Percentiles rank a stretch among this genome's conserved stretches.
These are phyloP conservation scores for Neurospora cerealis DNA, from an alignment of 495 filamentous ascomycete genomes.

Conservation along the genomic window DNA sequence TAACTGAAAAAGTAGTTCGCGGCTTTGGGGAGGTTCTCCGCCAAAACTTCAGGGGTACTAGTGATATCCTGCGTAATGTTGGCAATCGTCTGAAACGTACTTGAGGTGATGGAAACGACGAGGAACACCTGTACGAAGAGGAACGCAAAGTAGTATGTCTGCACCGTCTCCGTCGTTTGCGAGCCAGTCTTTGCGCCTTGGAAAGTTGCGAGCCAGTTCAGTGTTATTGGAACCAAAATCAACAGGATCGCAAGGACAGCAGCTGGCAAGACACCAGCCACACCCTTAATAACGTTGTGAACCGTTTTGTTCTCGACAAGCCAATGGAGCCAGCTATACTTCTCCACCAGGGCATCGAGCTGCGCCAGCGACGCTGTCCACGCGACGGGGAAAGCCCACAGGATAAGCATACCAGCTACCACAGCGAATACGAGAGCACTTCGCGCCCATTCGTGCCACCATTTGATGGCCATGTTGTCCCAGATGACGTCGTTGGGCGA, in stretches of 20 bases:
- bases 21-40: slow-evolving; percentile 73
- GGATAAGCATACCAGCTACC: slow-evolving; percentile 68
- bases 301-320: slow-evolving; percentile 47
- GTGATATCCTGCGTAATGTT: slow-evolving; percentile 47
- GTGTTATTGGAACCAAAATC: slow-evolving; percentile 66
- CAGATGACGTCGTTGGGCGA: slow-evolving; percentile 90
- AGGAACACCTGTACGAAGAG: slow-evolving; percentile 93
- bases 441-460: slow-evolving; percentile 85
- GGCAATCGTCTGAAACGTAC: slow-evolving; percentile 57
- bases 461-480: slow-evolving; percentile 95
- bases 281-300: slow-evolving; percentile 52
- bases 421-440: slow-evolving; percentile 53
- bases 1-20: slow-evolving; percentile 98
- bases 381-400: slow-evolving; percentile 87
- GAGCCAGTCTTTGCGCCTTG: slow-evolving; percentile 80
- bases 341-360: slow-evolving; percentile 53
- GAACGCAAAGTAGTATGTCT: slow-evolving; percentile 90
- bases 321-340: slow-evolving; percentile 62
- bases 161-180: slow-evolving; percentile 68
- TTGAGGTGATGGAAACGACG: slow-evolving; percentile 81
- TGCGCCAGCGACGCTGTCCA: slow-evolving; percentile 78
- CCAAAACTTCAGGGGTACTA: slow-evolving; percentile 60
- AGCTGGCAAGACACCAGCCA: slow-evolving; percentile 83
- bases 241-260: slow-evolving; percentile 70
- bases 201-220: slow-evolving; percentile 56